phyloP scores from a whole-genome alignment of 164 flowering plant species.

The Dillenia suffruticosa region DNA sequence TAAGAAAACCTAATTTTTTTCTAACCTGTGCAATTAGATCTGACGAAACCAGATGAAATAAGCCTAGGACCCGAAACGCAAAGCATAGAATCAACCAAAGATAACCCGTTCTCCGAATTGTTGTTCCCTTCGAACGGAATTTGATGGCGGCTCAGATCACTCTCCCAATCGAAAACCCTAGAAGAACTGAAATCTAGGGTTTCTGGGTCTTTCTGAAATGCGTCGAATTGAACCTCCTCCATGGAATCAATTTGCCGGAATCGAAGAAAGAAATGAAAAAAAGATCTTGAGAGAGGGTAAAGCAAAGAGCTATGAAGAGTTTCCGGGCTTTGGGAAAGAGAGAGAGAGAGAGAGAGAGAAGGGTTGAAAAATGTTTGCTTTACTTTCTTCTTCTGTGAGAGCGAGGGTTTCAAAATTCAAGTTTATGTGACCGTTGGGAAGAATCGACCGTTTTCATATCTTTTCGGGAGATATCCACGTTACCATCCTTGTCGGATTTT shows the following conservation, averaged over 20 bases:
- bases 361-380: not conserved
- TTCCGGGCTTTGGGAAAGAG: not conserved
- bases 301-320: constrained; percentile 1
- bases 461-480: no score
- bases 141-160: constrained; percentile 8
- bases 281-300: constrained; percentile 1
- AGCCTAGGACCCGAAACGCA: constrained; percentile 61
- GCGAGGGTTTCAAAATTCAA: constrained; percentile 25
- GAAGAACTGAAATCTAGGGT: constrained; percentile 24
- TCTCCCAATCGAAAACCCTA: constrained; percentile 29
- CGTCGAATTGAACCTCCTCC: constrained; percentile 23
- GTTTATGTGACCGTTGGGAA: constrained; percentile 28
- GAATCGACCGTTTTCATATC: constrained; percentile 15
- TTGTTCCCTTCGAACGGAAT: constrained; percentile 9
- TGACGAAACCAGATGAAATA: constrained; percentile 40
- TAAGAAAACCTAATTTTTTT: not conserved
- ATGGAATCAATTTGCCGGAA: constrained; percentile 12
- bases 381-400: constrained; percentile 1
- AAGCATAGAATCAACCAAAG: constrained; percentile 41
- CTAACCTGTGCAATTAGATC: constrained; percentile 41
- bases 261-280: not conserved
- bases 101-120: constrained; percentile 22
- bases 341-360: not conserved
- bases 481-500: no score
- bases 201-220: constrained; percentile 16